Evolutionary conservation across 768 basidiomycete species (phyloP).

Genomic region (Termitomyces sp.): DNA sequence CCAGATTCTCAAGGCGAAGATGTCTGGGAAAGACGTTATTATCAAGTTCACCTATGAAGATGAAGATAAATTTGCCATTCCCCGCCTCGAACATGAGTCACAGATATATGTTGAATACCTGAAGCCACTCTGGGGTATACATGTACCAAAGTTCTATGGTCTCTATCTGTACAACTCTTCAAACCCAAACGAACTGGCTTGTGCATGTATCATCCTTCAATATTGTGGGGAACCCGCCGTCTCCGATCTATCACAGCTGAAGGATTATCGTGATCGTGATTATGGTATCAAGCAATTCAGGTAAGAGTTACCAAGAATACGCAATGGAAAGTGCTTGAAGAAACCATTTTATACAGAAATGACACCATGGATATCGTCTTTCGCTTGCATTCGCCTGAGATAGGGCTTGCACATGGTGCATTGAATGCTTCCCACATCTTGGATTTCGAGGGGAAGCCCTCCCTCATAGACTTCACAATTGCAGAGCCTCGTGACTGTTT

Average conservation of each 20-base stretch:
- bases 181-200: not conserved
- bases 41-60: not conserved
- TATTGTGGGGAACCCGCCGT: not conserved
- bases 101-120: not conserved
- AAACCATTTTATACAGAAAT: not conserved
- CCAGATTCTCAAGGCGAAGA: not conserved
- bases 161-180: not conserved
- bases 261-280: not conserved
- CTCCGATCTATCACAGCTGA: not conserved
- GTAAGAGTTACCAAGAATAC: not conserved
- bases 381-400: not conserved
- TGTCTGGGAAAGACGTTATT: not conserved
- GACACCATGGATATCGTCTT: not conserved
- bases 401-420: not conserved
- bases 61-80: not conserved
- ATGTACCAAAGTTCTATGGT: not conserved
- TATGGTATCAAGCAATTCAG: not conserved
- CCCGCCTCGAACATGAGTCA: not conserved
- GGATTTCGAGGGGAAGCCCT: not conserved
- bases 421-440: not conserved
- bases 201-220: not conserved
- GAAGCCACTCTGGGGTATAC: not conserved
- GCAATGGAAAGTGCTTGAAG: not conserved
- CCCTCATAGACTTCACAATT: not conserved
- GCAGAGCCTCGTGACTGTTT: not conserved